Evolutionary conservation across 1,139 yeast species (phyloP), one percentile per base, ranked within the genome.

Genomic region (Sugiyamaella japonica): DNA sequence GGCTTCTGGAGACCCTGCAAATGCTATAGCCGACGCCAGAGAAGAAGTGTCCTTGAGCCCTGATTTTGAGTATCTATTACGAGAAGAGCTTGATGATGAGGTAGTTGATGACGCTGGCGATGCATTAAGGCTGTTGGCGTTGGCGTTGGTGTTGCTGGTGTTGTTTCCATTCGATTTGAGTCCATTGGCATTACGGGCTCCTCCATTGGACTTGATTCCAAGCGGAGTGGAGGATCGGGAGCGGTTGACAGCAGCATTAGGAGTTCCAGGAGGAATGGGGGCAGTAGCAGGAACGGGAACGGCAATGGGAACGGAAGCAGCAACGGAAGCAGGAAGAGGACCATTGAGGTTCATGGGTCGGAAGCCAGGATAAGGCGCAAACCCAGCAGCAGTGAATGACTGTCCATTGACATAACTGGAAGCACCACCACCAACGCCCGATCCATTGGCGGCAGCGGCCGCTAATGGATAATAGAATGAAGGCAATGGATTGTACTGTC

Each of bases 1-100:
- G 73, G 90, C 95, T 71, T 85, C 95, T 1, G 68, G 62, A 38
- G 61, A 59, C n/a, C 70, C 68, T 1, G 72, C 72, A 8, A 69
- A 63, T 0, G 71, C 72, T 1, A 69, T 64, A 2, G 69, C 70
- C 6, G 72, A 72, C 10, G 62, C 56, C 50, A 68, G 58, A 31
- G 67, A 59, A 15, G 70, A 63, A 8, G 62, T 62, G 28, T 60
- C 58, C 34, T 59, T 67, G 34, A 65, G 64, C 60, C 67, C 73
- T 34, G 59, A 61, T 58, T 60, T 46, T 2, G 50, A 41, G 44
- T 42, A 37, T 20, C 44, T 44, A 29, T 42, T 38, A n/a, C 31
- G 34, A 16, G 56, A 48, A 2, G 56, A 41, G 36, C 15, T 16
- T 12, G 52, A 42, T 29, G 44, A 38, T 29, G 44, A 38, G 8